Conservation (phyloP, 192 early-diverging fungal species). For the Backusella sp. region DNA sequence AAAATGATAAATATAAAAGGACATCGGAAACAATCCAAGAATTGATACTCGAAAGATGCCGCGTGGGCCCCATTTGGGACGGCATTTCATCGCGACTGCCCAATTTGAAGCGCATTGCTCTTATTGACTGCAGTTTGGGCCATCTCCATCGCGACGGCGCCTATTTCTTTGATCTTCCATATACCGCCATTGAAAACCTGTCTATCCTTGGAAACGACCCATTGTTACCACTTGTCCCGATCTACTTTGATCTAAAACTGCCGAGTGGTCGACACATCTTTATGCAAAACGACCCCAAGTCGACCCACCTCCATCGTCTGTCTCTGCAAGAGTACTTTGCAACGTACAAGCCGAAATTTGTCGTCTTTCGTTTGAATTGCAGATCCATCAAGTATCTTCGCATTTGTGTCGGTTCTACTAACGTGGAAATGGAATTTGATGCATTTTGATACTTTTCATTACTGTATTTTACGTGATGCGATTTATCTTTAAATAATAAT, state of each 20-base stretch:
- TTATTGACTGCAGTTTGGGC: neutral
- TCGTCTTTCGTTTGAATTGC: neutral
- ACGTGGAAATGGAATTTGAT: neutral
- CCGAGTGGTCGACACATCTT: neutral
- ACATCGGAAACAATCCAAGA: neutral
- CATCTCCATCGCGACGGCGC: neutral
- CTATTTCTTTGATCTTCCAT: neutral
- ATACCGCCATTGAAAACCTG: neutral
- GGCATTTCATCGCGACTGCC: neutral
- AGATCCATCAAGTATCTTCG: neutral
- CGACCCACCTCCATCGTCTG: neutral
- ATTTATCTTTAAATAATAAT: too few relatives aligned
- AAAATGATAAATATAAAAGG: neutral
- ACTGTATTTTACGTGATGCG: too few relatives aligned
- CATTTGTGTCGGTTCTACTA: neutral
- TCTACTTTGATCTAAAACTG: neutral
- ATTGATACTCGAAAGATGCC: neutral
- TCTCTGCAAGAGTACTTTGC: neutral
- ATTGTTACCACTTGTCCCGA: neutral
- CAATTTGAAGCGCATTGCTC: neutral
- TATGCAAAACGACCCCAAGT: neutral
- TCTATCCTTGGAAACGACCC: neutral
- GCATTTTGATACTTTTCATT: too few relatives aligned
- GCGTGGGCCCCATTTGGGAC: neutral
- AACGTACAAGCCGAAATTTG: neutral